Percentiles rank a stretch among this genome's conserved stretches.
Evolutionary conservation across 129 eudicot species (phyloP).

Genomic region (Cynara cardunculus): DNA sequence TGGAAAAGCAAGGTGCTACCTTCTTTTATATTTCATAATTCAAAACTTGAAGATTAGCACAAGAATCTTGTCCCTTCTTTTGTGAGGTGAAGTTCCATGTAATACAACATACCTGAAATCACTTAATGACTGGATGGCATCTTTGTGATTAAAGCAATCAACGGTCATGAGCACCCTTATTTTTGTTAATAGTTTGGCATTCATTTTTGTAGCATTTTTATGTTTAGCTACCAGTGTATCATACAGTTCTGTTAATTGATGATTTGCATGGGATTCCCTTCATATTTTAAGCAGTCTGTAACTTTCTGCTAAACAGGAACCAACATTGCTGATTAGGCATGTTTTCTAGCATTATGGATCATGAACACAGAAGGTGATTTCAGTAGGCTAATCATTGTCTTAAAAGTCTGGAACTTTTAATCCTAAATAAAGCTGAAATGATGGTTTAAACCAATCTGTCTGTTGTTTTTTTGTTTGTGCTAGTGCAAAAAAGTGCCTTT

Average conservation of each 20-base stretch:
- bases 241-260: not conserved
- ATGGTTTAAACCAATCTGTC: not conserved
- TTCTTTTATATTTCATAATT: slow-evolving; percentile 7
- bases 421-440: not conserved
- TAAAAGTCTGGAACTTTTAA: not conserved
- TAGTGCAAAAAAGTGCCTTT: not conserved
- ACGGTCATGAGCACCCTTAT: not conserved
- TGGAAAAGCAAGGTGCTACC: slow-evolving; percentile 34
- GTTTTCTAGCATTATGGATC: not conserved
- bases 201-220: not conserved
- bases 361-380: not conserved
- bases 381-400: not conserved
- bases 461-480: not conserved
- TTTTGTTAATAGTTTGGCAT: not conserved
- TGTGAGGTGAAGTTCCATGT: not conserved
- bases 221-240: not conserved
- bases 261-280: not conserved
- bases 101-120: not conserved
- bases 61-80: not conserved
- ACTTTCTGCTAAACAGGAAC: not conserved
- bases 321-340: not conserved
- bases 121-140: not conserved
- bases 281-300: not conserved
- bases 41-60: not conserved
- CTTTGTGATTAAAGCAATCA: not conserved